These are phyloP conservation scores for Ananas comosus DNA, from an alignment of 176 grass and related monocot genomes.

Conservation along the genomic window DNA sequence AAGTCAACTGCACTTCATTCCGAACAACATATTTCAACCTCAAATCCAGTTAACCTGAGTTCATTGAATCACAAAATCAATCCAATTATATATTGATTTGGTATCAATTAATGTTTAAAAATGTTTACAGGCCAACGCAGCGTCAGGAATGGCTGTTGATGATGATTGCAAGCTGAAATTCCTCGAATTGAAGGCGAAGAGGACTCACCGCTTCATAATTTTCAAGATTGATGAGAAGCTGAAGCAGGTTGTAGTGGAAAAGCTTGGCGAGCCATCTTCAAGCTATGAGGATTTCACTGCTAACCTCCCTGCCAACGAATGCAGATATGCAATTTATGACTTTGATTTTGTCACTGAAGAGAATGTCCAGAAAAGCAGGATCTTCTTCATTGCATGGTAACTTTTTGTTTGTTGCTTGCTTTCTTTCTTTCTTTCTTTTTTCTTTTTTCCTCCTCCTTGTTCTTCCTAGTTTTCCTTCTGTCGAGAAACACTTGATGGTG, in stretches of 20 bases:
- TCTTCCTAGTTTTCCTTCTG: too few species aligned
- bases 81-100: not conserved
- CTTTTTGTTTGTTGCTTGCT: not conserved
- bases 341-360: constrained; percentile 13
- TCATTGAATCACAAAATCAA: too few species aligned
- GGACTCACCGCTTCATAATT: constrained; percentile 3
- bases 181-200: constrained; percentile 9
- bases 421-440: not conserved
- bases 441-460: not conserved
- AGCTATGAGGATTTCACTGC: constrained; percentile 7
- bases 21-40: too few species aligned
- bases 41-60: too few species aligned
- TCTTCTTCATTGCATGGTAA: constrained; percentile 13
- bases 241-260: constrained; percentile 10
- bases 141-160: constrained; percentile 8
- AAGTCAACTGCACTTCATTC: too few species aligned
- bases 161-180: constrained; percentile 13
- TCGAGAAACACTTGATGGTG: too few species aligned
- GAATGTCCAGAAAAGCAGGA: constrained; percentile 8
- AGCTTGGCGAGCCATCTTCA: not conserved
- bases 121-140: constrained; percentile 10
- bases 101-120: not conserved
- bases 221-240: constrained; percentile 7
- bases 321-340: constrained; percentile 10
- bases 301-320: constrained; percentile 1